Evolutionary conservation across 1,284 basidiomycete genomes (phyloP), one percentile per base, ranked within the genome.

Genomic region (Mrakiaceae sp.): DNA sequence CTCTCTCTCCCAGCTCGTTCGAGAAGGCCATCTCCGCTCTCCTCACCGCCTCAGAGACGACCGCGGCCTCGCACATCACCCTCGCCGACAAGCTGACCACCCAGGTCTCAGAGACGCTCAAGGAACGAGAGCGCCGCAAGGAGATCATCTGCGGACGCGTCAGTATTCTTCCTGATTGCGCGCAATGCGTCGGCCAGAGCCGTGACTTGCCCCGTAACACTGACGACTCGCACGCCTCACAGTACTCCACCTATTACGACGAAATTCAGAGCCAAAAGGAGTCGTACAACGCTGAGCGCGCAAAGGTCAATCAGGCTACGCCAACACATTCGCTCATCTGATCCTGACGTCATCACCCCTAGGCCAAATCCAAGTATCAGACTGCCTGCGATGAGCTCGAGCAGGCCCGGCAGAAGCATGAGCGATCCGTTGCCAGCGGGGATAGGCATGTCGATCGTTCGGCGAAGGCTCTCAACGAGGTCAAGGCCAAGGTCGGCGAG

Each of bases 371-470:
- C 42, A 56, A 66, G 59, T 66, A 66, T 27, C 58, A 66, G 52
- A 48, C 55, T 4, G 60, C 60, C 57, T 66, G 64, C 16, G 47
- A 39, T 8, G 60, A 66, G 11, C 55, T 66, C 53, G 68, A 69
- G 59, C 50, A 63, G 11, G 64, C 65, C 43, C 63, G 68, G 5
- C 56, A 64, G 10, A 69, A 69, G 48, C 66, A 69, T 55, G 67
- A 66, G 51, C 56, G 60, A 47, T 60, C 59, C 0, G 10, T 58
- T 16, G 55, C 83, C 54, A 79, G 79, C 54, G 86, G 87, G 71
- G 88, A 90, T 71, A 82, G 81, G 59, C 87, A 90, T 68, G 84
- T 85, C 39, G 87, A 86, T 61, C 81, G 87, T 47, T 82, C 81
- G 4, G 83, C 83, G 16, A 84, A 82, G 73, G 86, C 88, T 70